phyloP scores from a whole-genome alignment of 2,329 filamentous ascomycete genomes.

The Beauveria caledonica region DNA sequence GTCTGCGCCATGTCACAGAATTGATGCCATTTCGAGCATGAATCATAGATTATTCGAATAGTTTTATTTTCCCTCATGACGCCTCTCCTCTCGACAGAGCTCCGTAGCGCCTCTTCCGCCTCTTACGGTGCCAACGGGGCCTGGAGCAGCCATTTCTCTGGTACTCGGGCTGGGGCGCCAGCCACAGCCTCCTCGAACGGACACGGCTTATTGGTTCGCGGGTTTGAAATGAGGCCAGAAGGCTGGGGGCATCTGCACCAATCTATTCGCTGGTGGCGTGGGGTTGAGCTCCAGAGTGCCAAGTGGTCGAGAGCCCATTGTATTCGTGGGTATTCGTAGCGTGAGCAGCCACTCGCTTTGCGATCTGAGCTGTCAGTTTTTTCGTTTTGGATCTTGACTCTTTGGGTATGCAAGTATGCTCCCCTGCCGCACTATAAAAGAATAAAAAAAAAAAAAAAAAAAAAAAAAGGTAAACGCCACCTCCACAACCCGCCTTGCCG shows the following conservation, averaged over 20 bases:
- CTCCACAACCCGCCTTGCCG: slow-evolving; percentile 4
- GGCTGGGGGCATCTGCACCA: no score
- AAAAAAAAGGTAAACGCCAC: not conserved
- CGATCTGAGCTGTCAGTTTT: slow-evolving; percentile 5
- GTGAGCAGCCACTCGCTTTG: not conserved
- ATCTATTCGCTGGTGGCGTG: not conserved
- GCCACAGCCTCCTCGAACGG: no score
- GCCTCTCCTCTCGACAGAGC: no score
- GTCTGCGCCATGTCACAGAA: not conserved
- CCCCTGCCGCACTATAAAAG: not conserved
- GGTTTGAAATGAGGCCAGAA: no score
- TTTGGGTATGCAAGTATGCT: not conserved
- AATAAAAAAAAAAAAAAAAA: not conserved
- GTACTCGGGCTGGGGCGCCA: no score
- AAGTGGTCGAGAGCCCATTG: not conserved
- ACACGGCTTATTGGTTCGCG: no score
- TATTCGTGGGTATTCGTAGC: not conserved
- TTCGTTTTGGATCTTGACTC: not conserved
- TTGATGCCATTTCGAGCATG: not conserved
- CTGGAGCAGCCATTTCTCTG: no score
- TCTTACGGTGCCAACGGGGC: no score
- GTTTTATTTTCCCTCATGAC: no score
- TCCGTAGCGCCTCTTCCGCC: no score
- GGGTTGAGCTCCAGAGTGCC: not conserved
- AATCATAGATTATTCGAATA: not conserved